These are phyloP conservation scores for Ammopiptanthus mongolicus DNA, from an alignment of 306 rosid genomes.

Conservation along the genomic window DNA sequence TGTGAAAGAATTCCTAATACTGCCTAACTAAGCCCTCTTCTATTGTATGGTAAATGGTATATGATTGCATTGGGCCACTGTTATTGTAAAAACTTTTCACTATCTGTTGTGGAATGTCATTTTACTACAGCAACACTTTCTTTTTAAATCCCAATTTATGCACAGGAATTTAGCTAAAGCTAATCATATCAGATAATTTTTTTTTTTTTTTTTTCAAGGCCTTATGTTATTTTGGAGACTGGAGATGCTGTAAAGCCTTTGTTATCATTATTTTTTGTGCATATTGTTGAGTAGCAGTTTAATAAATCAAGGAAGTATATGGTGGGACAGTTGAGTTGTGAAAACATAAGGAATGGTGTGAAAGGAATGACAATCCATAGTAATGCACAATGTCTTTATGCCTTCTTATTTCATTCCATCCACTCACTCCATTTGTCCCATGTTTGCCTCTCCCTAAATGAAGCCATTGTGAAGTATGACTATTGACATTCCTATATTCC, in stretches of 20 bases:
- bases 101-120: neutral
- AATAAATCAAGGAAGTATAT: neutral
- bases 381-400: neutral
- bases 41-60: neutral
- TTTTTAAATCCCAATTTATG: neutral
- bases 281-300: constrained; percentile 4
- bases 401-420: neutral
- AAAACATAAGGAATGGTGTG: neutral
- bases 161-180: neutral
- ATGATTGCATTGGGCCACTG: neutral
- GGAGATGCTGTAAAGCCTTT: neutral
- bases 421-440: neutral
- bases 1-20: neutral
- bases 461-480: neutral
- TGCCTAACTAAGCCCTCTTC: neutral
- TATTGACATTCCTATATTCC: neutral
- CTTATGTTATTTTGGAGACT: neutral
- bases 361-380: neutral
- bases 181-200: neutral
- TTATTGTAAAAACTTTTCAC: neutral
- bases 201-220: neutral
- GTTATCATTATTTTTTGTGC: neutral
- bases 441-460: neutral
- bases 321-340: neutral
- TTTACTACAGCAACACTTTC: neutral